phyloP scores from a whole-genome alignment of 2,329 filamentous ascomycete species.

The Gremmenia infestans region DNA sequence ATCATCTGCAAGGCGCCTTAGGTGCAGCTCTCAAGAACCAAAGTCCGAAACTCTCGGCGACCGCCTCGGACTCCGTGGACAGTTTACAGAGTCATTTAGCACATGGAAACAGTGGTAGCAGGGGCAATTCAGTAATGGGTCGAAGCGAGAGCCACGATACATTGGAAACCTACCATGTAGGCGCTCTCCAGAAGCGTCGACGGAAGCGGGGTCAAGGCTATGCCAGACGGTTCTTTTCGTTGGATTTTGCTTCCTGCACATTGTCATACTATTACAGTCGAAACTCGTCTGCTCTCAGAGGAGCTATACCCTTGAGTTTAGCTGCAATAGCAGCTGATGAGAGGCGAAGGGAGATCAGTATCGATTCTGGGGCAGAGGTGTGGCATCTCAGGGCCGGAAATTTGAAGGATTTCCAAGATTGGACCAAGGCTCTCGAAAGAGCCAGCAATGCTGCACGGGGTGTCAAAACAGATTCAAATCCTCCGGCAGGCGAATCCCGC shows the following conservation, averaged over 20 bases:
- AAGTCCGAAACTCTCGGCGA: conserved; percentile 42
- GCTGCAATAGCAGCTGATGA: conserved; percentile 90
- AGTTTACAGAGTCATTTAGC: conserved; percentile 51
- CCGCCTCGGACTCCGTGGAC: conserved; percentile 52
- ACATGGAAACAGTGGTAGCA: conserved; percentile 26
- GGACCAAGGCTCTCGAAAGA: conserved; percentile 79
- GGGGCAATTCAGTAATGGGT: conserved; percentile 47
- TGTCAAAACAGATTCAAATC: conserved; percentile 35
- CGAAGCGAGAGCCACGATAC: conserved; percentile 44
- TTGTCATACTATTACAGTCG: conserved; percentile 95
- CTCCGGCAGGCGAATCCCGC: conserved; percentile 28
- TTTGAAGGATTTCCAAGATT: conserved; percentile 78
- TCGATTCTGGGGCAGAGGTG: conserved; percentile 93
- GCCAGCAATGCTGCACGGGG: conserved; percentile 65
- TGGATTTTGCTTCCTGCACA: conserved; percentile 91
- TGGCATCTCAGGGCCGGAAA: conserved; percentile 89
- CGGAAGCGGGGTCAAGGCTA: conserved; percentile 93
- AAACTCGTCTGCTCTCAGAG: conserved; percentile 85
- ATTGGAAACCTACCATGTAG: conserved; percentile 66
- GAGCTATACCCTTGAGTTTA: conserved; percentile 85
- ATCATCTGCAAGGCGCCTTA: conserved; percentile 60
- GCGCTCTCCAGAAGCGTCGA: conserved; percentile 80
- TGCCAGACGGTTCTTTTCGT: conserved; percentile 88
- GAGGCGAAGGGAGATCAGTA: conserved; percentile 83
- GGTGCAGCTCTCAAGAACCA: conserved; percentile 33